Evolutionary conservation across 257 asterid genomes (phyloP).

Genomic region (Nicotiana tomentosiformis): DNA sequence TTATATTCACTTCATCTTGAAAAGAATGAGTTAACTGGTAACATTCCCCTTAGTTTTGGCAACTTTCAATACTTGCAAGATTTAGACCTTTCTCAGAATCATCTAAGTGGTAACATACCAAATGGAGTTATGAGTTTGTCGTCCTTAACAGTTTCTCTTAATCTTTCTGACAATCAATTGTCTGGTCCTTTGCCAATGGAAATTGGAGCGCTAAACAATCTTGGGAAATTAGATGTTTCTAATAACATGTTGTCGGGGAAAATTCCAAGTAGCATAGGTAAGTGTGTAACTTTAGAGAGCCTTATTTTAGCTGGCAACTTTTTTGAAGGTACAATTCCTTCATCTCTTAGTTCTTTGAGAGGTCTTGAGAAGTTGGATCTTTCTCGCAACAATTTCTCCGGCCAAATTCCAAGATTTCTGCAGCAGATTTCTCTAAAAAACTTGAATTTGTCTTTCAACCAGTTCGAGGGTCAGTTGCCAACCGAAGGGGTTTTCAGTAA

Average conservation of each 20-base stretch:
- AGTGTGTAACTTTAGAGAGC: slow-evolving; percentile 13
- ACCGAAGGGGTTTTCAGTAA: slow-evolving; percentile 18
- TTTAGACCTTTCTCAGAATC: slow-evolving; percentile 21
- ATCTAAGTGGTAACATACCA: slow-evolving; percentile 18
- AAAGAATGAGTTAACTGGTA: slow-evolving; percentile 17
- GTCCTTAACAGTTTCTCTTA: slow-evolving; percentile 2
- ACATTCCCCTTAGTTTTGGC: slow-evolving; percentile 9
- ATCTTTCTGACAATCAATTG: slow-evolving; percentile 13
- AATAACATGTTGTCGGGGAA: slow-evolving; percentile 24
- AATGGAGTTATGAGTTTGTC: slow-evolving; percentile 1
- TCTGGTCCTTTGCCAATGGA: slow-evolving; percentile 15
- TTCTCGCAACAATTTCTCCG: slow-evolving; percentile 27
- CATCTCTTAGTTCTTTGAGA: slow-evolving; percentile 13
- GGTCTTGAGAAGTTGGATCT: slow-evolving; percentile 18
- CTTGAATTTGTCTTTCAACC: slow-evolving; percentile 28
- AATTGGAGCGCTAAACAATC: slow-evolving; percentile 4
- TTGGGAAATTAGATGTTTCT: slow-evolving; percentile 18
- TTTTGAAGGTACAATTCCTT: slow-evolving; percentile 23
- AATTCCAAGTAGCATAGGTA: slow-evolving; percentile 15
- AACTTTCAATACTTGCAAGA: slow-evolving; percentile 5
- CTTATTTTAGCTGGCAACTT: slow-evolving; percentile 21
- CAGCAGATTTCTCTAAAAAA: slow-evolving; percentile 6
- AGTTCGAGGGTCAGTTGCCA: slow-evolving; percentile 31
- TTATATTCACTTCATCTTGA: background rate
- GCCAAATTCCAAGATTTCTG: slow-evolving; percentile 20